These are phyloP conservation scores for Zizania latifolia DNA, from an alignment of 176 grass and related monocot species.

Conservation along the genomic window DNA sequence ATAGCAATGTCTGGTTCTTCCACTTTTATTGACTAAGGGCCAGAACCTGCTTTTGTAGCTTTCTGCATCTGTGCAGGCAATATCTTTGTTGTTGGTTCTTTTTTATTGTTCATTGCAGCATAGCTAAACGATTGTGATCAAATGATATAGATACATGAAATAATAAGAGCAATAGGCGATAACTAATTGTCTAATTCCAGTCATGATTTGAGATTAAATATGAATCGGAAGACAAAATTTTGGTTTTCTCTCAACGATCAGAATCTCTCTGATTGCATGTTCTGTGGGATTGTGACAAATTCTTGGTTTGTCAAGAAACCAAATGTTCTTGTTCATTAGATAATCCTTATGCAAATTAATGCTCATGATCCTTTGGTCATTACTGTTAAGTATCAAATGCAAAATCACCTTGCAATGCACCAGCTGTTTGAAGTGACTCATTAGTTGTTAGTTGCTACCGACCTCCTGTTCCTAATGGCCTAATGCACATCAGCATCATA, in stretches of 20 bases:
- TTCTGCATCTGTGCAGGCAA: not conserved
- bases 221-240: too few species aligned
- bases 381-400: not conserved
- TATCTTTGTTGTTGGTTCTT: not conserved
- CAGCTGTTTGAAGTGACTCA: slow-evolving; percentile 3
- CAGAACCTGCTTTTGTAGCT: not conserved
- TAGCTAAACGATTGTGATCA: too few species aligned
- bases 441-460: not conserved
- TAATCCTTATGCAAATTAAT: not conserved
- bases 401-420: not conserved
- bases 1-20: not conserved
- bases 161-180: too few species aligned
- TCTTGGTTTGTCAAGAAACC: not conserved
- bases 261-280: not conserved
- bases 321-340: not conserved
- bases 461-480: not conserved
- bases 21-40: not conserved
- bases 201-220: too few species aligned
- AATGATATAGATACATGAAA: too few species aligned
- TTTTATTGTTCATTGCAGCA: too few species aligned
- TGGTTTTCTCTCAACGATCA: too few species aligned
- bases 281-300: not conserved
- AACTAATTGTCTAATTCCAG: too few species aligned
- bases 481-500: not conserved
- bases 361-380: not conserved